Evolutionary conservation across 2,329 filamentous ascomycete genomes (phyloP).

Genomic region (Colletotrichum somersetense): DNA sequence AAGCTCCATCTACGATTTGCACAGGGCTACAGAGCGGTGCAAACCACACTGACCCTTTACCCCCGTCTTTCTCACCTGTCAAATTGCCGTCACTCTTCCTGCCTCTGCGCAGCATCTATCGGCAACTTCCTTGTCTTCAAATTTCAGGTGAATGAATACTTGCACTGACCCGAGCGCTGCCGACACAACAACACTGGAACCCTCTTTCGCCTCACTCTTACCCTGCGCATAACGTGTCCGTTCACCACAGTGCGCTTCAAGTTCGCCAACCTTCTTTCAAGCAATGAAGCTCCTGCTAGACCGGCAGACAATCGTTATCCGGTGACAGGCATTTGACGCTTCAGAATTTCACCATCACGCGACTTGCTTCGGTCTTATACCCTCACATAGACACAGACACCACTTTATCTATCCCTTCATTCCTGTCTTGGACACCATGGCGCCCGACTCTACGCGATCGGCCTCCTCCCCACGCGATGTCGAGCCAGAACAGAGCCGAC

Average conservation of each 20-base stretch:
- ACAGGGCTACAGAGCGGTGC: background rate
- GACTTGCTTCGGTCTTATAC: background rate
- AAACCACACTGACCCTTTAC: background rate
- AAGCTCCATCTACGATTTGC: background rate
- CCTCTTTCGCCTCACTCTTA: background rate
- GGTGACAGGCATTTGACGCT: constrained; percentile 31
- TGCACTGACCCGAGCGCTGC: constrained; percentile 26
- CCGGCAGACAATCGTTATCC: constrained; percentile 27
- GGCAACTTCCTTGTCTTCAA: constrained; percentile 29
- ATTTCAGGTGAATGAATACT: constrained; percentile 25
- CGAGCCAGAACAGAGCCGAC: constrained; percentile 25
- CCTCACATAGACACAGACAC: background rate
- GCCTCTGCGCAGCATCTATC: background rate
- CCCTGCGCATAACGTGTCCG: background rate
- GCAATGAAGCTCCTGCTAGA: constrained; percentile 30
- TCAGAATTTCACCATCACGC: constrained; percentile 18
- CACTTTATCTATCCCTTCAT: constrained; percentile 37
- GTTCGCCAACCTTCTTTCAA: constrained; percentile 21
- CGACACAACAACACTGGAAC: constrained; percentile 8
- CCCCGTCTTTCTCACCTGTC: constrained; percentile 18
- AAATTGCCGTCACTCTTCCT: constrained; percentile 30
- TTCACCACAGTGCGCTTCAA: constrained; percentile 9
- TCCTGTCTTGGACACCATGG: constrained; percentile 37
- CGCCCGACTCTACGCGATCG: constrained; percentile 30
- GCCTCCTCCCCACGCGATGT: constrained; percentile 32